Percentiles rank a stretch among this genome's conserved stretches.
These are phyloP conservation scores for Pleoardoris graminearum DNA, from an alignment of 2,329 filamentous ascomycete species.

Conservation along the genomic window DNA sequence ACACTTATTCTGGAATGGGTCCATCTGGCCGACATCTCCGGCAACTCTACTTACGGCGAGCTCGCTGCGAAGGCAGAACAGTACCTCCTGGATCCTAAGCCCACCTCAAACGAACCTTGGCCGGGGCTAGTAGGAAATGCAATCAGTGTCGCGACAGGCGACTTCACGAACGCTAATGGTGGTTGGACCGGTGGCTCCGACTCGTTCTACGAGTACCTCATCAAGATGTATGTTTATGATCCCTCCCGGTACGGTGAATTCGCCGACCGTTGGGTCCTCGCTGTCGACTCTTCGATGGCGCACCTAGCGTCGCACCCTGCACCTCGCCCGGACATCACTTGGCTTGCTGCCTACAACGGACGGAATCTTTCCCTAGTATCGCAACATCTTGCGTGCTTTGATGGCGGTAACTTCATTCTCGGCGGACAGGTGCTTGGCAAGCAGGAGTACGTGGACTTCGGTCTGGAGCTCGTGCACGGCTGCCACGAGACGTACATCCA, in stretches of 20 bases:
- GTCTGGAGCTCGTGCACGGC: conserved; percentile 69
- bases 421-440: conserved; percentile 71
- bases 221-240: conserved; percentile 90
- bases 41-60: conserved; percentile 66
- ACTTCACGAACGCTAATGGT: conserved; percentile 67
- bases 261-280: conserved; percentile 72
- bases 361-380: conserved; percentile 44
- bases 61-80: conserved; percentile 69
- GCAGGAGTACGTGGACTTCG: conserved; percentile 72
- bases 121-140: conserved; percentile 74
- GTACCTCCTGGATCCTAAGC: conserved; percentile 70
- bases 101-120: conserved; percentile 68
- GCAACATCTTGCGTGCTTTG: conserved; percentile 72
- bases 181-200: conserved; percentile 79
- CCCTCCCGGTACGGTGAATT: conserved; percentile 64
- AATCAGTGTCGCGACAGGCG: conserved; percentile 66
- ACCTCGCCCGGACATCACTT: conserved; percentile 71
- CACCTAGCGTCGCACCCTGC: conserved; percentile 71
- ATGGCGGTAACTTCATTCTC: conserved; percentile 83
- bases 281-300: conserved; percentile 74
- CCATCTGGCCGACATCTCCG: conserved; percentile 74
- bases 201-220: conserved; percentile 85
- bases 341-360: conserved; percentile 63
- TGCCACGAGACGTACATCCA: conserved; percentile 74
- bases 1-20: conserved; percentile 85